A percentile compares a stretch with the other conserved stretches of the same genome.
phyloP scores from a whole-genome alignment of 208 protist species.

The Zelonia costaricensis region DNA sequence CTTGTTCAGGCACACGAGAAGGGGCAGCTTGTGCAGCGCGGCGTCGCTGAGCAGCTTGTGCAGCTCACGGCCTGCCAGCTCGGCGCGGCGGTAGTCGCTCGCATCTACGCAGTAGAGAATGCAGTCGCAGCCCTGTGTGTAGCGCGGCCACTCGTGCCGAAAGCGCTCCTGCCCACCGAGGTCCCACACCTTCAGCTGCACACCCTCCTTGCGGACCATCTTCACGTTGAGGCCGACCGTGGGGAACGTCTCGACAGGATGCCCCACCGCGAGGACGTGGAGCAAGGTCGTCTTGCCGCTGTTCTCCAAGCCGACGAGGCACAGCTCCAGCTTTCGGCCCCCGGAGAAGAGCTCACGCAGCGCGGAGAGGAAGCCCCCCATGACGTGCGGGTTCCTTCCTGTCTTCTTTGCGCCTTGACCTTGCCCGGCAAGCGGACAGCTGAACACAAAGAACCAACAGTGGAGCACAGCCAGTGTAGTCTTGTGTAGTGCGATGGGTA shows the following conservation, averaged over 20 bases:
- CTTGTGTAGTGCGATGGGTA: too few species aligned
- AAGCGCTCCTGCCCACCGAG: conserved; percentile 77
- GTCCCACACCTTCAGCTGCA: conserved; percentile 85
- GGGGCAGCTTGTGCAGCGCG: conserved; percentile 48
- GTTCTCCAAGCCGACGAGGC: conserved; percentile 78
- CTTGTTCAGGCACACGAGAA: conserved; percentile 86
- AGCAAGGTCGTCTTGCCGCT: conserved; percentile 85
- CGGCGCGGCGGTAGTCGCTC: conserved; percentile 56
- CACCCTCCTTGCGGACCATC: conserved; percentile 72
- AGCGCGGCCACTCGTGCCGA: conserved; percentile 70
- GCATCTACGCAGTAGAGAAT: conserved; percentile 80
- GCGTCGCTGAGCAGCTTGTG: conserved; percentile 64
- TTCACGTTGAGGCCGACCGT: conserved; percentile 87
- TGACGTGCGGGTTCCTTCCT: conserved; percentile 7
- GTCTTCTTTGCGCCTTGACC: too few species aligned
- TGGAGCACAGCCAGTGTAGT: not conserved
- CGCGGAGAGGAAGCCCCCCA: conserved; percentile 56
- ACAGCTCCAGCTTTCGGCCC: conserved; percentile 73
- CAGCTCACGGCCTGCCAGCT: conserved; percentile 59
- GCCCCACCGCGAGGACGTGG: conserved; percentile 69
- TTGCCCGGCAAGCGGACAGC: too few species aligned
- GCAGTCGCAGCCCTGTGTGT: conserved; percentile 72
- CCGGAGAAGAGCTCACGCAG: conserved; percentile 56
- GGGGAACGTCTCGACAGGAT: conserved; percentile 71
- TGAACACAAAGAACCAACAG: not conserved